Percentiles rank a stretch among this genome's conserved stretches.
phyloP scores from a whole-genome alignment of 495 filamentous ascomycete genomes.

The Astrothelium subdiscretum region DNA sequence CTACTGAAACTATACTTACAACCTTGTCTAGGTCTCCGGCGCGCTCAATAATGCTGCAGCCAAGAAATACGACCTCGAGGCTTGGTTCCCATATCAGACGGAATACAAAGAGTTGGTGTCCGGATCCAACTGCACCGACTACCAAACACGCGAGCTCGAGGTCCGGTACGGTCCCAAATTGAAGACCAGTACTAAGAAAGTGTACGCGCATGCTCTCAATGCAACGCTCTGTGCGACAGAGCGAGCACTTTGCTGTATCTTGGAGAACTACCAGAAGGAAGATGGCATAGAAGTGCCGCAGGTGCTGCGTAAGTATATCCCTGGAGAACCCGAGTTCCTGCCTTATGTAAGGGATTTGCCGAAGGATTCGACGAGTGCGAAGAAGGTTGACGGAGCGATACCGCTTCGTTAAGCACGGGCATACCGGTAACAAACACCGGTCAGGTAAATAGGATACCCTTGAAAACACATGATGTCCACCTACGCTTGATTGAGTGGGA shows the following conservation, averaged over 20 bases:
- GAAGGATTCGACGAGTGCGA: conserved; percentile 52
- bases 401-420: neutral
- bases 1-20: neutral
- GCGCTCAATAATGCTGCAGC: conserved; percentile 87
- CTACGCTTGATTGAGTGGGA: too few relatives aligned
- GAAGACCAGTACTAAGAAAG: conserved; percentile 56
- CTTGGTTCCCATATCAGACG: conserved; percentile 91
- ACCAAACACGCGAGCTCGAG: conserved; percentile 54
- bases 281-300: conserved; percentile 80
- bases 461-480: neutral
- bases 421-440: neutral
- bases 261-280: conserved; percentile 93
- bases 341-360: conserved; percentile 76
- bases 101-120: conserved; percentile 96
- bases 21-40: conserved; percentile 43
- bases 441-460: neutral
- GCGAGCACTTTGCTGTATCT: conserved; percentile 81
- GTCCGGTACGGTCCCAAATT: conserved; percentile 46
- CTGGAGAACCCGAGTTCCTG: conserved; percentile 76
- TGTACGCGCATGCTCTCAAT: conserved; percentile 90
- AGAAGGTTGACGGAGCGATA: neutral
- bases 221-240: conserved; percentile 87
- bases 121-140: conserved; percentile 37
- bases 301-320: conserved; percentile 82
- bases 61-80: conserved; percentile 94